Percentiles rank a stretch among this genome's conserved stretches.
These are phyloP conservation scores for Acanthamoeba culbertsoni DNA, from an alignment of 208 protist genomes.

Conservation along the genomic window DNA sequence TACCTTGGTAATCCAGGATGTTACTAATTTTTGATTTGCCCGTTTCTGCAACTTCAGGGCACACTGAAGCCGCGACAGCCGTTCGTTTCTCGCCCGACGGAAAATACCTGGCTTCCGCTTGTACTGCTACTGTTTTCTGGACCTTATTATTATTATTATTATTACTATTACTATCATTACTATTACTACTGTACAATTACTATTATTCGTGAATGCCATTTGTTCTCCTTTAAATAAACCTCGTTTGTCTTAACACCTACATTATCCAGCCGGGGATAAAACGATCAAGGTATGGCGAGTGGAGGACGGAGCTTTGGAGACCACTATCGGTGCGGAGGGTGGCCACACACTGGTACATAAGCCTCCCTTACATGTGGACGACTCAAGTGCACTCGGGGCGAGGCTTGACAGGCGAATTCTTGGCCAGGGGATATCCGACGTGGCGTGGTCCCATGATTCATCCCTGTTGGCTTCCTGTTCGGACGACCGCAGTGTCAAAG, in stretches of 20 bases:
- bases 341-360: not conserved
- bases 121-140: not conserved
- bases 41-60: not conserved
- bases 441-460: not conserved
- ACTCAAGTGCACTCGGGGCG: not conserved
- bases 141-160: not conserved
- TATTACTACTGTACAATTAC: not conserved
- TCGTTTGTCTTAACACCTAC: not conserved
- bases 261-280: not conserved
- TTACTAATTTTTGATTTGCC: not conserved
- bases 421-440: not conserved
- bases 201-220: not conserved
- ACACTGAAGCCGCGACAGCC: not conserved
- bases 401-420: not conserved
- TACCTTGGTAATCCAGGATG: no score
- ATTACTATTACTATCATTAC: not conserved
- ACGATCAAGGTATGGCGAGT: not conserved
- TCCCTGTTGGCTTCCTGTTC: not conserved
- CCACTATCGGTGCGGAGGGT: not conserved
- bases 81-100: not conserved
- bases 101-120: not conserved
- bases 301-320: not conserved
- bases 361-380: not conserved
- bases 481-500: not conserved
- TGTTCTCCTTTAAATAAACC: not conserved